These are phyloP conservation scores for Polytolypa hystricis DNA, from an alignment of 2,329 filamentous ascomycete genomes.

Conservation along the genomic window DNA sequence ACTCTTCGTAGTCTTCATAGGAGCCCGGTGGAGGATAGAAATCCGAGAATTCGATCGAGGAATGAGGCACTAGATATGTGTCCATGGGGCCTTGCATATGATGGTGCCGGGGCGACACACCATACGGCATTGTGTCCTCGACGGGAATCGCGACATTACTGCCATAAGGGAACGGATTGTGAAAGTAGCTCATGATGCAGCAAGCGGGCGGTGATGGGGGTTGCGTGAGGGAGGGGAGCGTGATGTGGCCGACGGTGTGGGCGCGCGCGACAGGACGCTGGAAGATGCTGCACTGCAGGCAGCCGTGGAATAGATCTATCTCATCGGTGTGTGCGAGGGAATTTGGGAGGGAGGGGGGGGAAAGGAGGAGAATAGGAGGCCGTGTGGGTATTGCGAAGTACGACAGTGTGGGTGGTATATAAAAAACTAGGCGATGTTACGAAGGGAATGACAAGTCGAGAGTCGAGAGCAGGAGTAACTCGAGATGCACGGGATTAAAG, in stretches of 20 bases:
- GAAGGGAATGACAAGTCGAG: conserved; percentile 5
- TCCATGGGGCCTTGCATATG: conserved; percentile 30
- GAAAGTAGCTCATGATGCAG: conserved; percentile 32
- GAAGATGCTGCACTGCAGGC: conserved; percentile 12
- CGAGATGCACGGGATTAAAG: conserved; percentile 13
- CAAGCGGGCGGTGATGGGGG: conserved; percentile 9
- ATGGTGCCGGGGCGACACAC: conserved; percentile 26
- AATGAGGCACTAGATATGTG: conserved; percentile 27
- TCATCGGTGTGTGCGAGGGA: conserved; percentile 9
- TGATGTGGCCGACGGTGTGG: conserved; percentile 5
- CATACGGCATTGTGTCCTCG: conserved; percentile 26
- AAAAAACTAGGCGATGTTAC: conserved; percentile 11
- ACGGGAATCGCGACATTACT: conserved; percentile 25
- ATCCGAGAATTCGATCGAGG: conserved; percentile 33
- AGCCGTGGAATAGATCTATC: conserved; percentile 11
- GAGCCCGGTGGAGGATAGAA: conserved; percentile 31
- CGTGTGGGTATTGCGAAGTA: conserved; percentile 26
- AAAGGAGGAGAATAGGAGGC: conserved; percentile 10
- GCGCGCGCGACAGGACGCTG: not conserved
- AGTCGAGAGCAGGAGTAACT: conserved; percentile 8
- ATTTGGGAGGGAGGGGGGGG: conserved; percentile 4
- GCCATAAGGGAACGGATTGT: conserved; percentile 27
- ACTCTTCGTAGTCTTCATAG: conserved; percentile 35
- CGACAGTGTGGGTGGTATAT: conserved; percentile 10
- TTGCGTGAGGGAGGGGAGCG: conserved; percentile 7